Evolutionary conservation across 306 rosid species (phyloP).

Genomic region (Vachellia pachyceras): DNA sequence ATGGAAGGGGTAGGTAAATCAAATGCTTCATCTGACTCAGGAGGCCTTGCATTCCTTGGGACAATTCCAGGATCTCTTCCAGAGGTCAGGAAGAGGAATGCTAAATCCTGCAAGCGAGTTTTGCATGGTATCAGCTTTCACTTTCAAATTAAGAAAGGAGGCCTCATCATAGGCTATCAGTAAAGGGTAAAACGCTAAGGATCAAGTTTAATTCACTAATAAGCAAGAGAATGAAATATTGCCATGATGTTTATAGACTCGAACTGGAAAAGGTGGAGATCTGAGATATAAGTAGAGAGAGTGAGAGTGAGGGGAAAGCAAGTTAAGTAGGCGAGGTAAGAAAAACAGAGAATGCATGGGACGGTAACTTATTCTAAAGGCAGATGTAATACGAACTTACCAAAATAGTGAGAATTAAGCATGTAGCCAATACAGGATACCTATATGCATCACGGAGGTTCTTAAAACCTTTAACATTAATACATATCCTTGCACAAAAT

Average conservation of each 20-base stretch:
- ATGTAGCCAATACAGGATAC: conserved; percentile 64
- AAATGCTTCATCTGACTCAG: conserved; percentile 69
- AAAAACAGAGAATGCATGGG: conserved; percentile 7
- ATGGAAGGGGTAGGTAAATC: conserved; percentile 82
- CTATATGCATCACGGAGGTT: conserved; percentile 26
- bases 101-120: conserved; percentile 76
- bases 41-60: conserved; percentile 84
- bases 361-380: conserved; percentile 4
- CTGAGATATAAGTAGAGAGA: background rate
- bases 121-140: conserved; percentile 41
- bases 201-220: conserved; percentile 22
- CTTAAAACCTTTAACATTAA: conserved; percentile 37
- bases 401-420: conserved; percentile 65
- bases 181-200: background rate
- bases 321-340: background rate
- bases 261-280: background rate
- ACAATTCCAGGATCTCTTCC: conserved; percentile 95
- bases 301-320: background rate
- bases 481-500: conserved; percentile 64
- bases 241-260: conserved; percentile 3
- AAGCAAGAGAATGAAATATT: conserved; percentile 33
- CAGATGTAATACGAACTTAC: conserved; percentile 52
- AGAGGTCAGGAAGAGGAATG: conserved; percentile 82
- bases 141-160: conserved; percentile 41
- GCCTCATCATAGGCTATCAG: background rate